Percentiles rank a stretch among this genome's conserved stretches.
Conservation (phyloP, 1,139 yeast species). For the Candida dubliniensis region DNA sequence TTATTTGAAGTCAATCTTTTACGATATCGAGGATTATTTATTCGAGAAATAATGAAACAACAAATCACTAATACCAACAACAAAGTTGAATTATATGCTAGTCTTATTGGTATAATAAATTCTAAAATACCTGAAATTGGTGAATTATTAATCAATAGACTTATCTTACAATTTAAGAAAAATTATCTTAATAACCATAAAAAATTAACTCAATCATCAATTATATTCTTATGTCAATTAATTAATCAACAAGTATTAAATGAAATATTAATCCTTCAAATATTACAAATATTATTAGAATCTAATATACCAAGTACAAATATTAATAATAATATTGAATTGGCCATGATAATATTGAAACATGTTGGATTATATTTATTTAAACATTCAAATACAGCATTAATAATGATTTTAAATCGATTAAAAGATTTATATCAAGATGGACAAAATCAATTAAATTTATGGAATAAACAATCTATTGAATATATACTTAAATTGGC, state of each 20-base stretch:
- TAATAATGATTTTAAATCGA: slow-evolving; percentile 58
- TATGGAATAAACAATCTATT: slow-evolving; percentile 48
- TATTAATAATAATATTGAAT: slow-evolving; percentile 41
- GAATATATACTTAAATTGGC: slow-evolving; percentile 55
- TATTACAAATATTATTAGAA: slow-evolving; percentile 56
- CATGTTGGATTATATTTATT: slow-evolving; percentile 26
- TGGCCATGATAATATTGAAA: slow-evolving; percentile 27
- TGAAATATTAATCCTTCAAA: slow-evolving; percentile 63
- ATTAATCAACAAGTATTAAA: slow-evolving; percentile 65
- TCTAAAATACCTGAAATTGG: slow-evolving; percentile 74
- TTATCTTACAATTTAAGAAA: slow-evolving; percentile 60
- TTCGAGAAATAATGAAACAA: slow-evolving; percentile 56
- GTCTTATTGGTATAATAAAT: slow-evolving; percentile 61
- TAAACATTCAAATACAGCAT: slow-evolving; percentile 24
- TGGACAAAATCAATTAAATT: slow-evolving; percentile 40
- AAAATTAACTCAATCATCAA: slow-evolving; percentile 39
- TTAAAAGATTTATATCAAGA: slow-evolving; percentile 63
- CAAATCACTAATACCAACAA: slow-evolving; percentile 43
- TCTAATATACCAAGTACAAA: slow-evolving; percentile 30
- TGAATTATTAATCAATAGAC: slow-evolving; percentile 51
- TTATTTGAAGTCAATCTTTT: slow-evolving; percentile 55
- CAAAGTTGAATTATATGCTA: slow-evolving; percentile 54
- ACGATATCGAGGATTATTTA: slow-evolving; percentile 62
- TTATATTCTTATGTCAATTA: slow-evolving; percentile 59
- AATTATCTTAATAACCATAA: slow-evolving; percentile 52